Evolutionary conservation across 208 protist species (phyloP).

Genomic region (Leishmania mexicana): DNA sequence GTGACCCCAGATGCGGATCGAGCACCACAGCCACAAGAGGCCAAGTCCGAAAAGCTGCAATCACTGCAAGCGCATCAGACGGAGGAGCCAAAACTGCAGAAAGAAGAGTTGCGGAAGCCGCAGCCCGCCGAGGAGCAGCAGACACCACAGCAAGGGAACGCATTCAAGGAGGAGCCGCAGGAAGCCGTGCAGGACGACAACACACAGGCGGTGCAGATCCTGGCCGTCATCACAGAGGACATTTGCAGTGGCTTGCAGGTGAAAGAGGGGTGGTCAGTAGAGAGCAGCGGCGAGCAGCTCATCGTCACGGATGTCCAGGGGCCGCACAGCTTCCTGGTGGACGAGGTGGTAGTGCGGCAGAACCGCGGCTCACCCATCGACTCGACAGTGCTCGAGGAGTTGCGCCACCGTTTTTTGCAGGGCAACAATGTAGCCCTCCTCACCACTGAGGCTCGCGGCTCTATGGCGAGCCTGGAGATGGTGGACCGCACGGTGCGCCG

Average conservation of each 20-base stretch:
- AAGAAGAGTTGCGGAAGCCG: not conserved
- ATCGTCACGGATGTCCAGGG: constrained; percentile 46
- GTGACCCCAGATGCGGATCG: not conserved
- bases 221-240: constrained; percentile 55
- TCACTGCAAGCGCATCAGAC: constrained; percentile 5
- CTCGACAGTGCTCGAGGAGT: constrained; percentile 40
- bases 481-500: constrained; percentile 52
- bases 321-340: constrained; percentile 36
- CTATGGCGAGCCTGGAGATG: constrained; percentile 40
- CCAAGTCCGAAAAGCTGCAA: not conserved
- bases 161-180: not conserved
- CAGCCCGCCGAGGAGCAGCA: not conserved
- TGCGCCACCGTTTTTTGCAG: constrained; percentile 41
- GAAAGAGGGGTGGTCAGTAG: constrained; percentile 48
- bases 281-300: constrained; percentile 24
- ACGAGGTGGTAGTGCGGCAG: constrained; percentile 49
- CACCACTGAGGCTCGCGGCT: constrained; percentile 52
- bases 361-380: constrained; percentile 32
- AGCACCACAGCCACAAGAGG: not conserved
- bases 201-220: constrained; percentile 15
- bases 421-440: constrained; percentile 61
- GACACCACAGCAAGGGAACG: not conserved
- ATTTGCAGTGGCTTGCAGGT: constrained; percentile 23
- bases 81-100: not conserved
- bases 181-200: not conserved